phyloP scores from a whole-genome alignment of 352 stramenopile species.

The Globisporangium solare region DNA sequence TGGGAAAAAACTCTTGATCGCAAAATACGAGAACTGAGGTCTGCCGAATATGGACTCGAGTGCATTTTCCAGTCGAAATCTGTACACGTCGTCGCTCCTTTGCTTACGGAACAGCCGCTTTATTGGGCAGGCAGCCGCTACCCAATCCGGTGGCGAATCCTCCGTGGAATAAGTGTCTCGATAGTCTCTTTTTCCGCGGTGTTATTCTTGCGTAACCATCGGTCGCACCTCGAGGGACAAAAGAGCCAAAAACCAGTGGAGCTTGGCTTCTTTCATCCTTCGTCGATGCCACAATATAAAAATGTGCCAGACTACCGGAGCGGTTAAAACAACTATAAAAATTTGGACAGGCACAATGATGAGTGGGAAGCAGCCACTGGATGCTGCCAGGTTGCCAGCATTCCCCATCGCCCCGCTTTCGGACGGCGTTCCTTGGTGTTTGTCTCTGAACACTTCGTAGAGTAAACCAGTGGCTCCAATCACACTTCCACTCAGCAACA shows the following conservation, averaged over 20 bases:
- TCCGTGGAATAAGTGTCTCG: background rate
- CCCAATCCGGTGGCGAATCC: background rate
- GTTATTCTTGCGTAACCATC: background rate
- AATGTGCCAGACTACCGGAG: slow-evolving; percentile 24
- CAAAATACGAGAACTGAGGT: slow-evolving; percentile 28
- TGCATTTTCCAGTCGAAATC: slow-evolving; percentile 31
- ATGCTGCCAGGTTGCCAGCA: background rate
- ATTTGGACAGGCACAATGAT: background rate
- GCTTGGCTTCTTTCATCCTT: slow-evolving; percentile 21
- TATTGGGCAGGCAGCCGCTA: background rate
- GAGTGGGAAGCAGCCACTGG: slow-evolving; percentile 2
- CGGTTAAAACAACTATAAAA: slow-evolving; percentile 11
- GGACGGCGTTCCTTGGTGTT: background rate
- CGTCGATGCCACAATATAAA: slow-evolving; percentile 18
- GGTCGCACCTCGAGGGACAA: slow-evolving; percentile 26
- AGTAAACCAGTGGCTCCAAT: slow-evolving; percentile 4
- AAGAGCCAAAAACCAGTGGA: slow-evolving; percentile 36
- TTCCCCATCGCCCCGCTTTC: background rate
- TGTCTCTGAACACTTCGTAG: background rate
- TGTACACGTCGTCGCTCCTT: slow-evolving; percentile 16
- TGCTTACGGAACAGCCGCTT: background rate
- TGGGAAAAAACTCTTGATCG: slow-evolving; percentile 32
- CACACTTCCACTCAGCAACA: slow-evolving; percentile 11
- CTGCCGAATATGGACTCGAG: slow-evolving; percentile 33
- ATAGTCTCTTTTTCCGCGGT: background rate